Evolutionary conservation across 306 rosid species (phyloP), one percentile per base, ranked within the genome.

Genomic region (Vigna radiata): DNA sequence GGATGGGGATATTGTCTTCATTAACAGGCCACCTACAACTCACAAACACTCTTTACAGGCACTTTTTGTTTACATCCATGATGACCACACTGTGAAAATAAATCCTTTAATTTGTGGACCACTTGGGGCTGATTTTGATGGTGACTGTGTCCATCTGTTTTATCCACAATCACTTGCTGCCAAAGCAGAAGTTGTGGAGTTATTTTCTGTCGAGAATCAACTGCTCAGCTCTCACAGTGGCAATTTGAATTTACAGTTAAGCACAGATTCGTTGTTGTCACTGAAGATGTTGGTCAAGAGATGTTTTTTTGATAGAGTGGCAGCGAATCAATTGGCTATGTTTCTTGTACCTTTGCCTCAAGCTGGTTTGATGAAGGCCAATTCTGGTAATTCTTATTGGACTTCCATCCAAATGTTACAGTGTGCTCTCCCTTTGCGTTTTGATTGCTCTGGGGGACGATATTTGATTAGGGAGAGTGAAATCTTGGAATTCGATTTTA

Each of bases 41-140:
- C 99, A 95, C 60, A 95, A 95, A 23, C 99, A 95, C 77, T 95
- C 97, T 0, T 80, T 95, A 17, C 99, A 95, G 80, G 99, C 99
- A 3, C 96, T 95, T 12, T 81, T 79, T 23, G 97, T 90, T 8
- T 95, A 92, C 73, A 88, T 95, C 18, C 99, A 95, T 36, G 94
- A 95, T 33, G 99, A 89, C 59, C 90, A 95, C 59, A 91, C 91
- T 0, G 97, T 95, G 60, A 95, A 95, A 83, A 95, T 92, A 63
- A 95, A 95, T 77, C 99, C 99, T 33, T 85, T 95, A 29, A 95
- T 95, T 21, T 95, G 99, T 85, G 99, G 94, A 58, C 96, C 97
- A 17, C 82, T 92, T n/a, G 85, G 97, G 60, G 97, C 97, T 4
- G 99, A 95, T 83, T 95, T 95, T 85, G 99, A 92, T 73, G 97